Evolutionary conservation across 2,329 filamentous ascomycete species (phyloP).

Genomic region (Xylariaceae sp.): DNA sequence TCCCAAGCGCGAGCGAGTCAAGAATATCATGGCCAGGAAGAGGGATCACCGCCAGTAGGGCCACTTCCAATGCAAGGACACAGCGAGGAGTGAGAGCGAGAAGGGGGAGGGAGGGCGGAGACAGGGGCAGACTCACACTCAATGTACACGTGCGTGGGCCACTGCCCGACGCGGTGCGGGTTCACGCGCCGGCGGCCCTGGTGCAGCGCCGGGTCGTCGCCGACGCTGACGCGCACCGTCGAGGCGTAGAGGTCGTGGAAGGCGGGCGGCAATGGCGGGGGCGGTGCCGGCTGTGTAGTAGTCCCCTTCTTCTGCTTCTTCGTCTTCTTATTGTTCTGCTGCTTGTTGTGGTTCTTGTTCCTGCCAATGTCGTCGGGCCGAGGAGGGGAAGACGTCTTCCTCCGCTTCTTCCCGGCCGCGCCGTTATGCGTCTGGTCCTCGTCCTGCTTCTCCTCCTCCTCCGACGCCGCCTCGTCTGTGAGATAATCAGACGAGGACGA

Average conservation of each 20-base stretch:
- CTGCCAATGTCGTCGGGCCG: too few relatives aligned
- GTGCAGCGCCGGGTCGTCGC: constrained; percentile 78
- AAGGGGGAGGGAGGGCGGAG: not conserved
- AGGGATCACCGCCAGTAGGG: too few relatives aligned
- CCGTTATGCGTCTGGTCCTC: too few relatives aligned
- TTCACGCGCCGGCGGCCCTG: constrained; percentile 74
- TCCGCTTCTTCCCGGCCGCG: too few relatives aligned
- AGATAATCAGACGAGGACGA: too few relatives aligned
- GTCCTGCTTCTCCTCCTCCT: too few relatives aligned
- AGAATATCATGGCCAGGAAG: too few relatives aligned
- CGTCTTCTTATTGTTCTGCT: too few relatives aligned
- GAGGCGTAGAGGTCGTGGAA: constrained; percentile 91
- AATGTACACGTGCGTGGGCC: constrained; percentile 87
- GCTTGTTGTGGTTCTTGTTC: too few relatives aligned
- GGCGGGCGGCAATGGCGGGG: constrained; percentile 64
- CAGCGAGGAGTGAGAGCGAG: not conserved
- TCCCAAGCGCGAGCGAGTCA: too few relatives aligned
- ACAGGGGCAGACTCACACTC: constrained; percentile 60
- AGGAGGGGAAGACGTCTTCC: not conserved
- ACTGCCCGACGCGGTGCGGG: constrained; percentile 81
- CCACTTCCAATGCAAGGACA: too few relatives aligned
- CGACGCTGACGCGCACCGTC: constrained; percentile 66
- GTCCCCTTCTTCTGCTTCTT: constrained; percentile 21
- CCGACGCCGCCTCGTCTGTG: too few relatives aligned
- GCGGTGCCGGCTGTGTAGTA: not conserved